Conservation (phyloP, 441 rosid genomes). For the Pelargonium cotyledonis region DNA sequence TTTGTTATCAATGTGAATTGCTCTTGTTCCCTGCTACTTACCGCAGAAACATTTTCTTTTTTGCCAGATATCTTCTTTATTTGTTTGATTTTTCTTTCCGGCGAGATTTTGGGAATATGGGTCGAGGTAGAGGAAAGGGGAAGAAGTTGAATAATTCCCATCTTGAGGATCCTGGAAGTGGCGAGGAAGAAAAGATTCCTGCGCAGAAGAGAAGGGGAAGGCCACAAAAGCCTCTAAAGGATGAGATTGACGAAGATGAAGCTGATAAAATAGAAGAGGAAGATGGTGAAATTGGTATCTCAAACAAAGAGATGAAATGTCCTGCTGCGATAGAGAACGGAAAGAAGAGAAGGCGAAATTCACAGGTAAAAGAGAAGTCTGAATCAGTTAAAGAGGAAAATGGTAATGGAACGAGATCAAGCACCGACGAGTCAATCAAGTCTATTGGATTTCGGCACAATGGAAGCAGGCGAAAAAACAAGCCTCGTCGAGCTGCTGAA, state of each 20-base stretch:
- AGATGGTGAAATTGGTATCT: conserved; percentile 31
- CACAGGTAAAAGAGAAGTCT: conserved; percentile 39
- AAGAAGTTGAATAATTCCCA: conserved; percentile 42
- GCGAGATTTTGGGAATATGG: conserved; percentile 37
- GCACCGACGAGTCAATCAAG: conserved; percentile 55
- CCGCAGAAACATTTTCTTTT: conserved; percentile 8
- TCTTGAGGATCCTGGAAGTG: conserved; percentile 50
- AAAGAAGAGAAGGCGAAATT: conserved; percentile 49
- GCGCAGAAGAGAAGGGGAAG: conserved; percentile 67
- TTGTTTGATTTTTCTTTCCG: conserved; percentile 21
- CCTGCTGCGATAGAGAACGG: conserved; percentile 38
- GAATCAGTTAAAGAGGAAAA: conserved; percentile 49
- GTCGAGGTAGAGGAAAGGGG: conserved; percentile 74
- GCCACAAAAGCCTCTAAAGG: conserved; percentile 56
- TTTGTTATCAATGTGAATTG: too few species aligned
- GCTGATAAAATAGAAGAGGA: conserved; percentile 46
- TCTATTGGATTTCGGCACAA: conserved; percentile 71
- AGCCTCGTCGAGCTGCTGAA: conserved; percentile 95
- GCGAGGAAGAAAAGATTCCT: conserved; percentile 55
- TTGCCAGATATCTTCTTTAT: conserved; percentile 30
- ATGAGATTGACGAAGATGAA: conserved; percentile 49
- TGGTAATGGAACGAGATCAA: conserved; percentile 42
- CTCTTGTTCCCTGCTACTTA: neutral
- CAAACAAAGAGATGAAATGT: conserved; percentile 38
- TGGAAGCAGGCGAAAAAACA: conserved; percentile 88